Base-by-base conservation (phyloP, 495 filamentous ascomycete species). In the Daldinia decipiens region DNA sequence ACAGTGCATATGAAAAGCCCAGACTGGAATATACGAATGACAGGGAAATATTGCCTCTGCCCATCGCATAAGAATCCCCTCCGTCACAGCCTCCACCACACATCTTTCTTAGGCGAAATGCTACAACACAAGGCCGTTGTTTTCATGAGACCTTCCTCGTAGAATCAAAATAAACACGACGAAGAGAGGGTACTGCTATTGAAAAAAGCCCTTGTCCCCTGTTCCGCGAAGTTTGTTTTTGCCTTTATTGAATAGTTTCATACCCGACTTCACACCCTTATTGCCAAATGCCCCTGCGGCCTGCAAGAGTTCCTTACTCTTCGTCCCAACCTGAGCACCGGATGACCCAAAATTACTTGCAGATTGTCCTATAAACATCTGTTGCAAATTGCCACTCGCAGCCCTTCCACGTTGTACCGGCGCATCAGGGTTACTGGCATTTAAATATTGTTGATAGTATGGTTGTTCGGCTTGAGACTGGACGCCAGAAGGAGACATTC, bases 181-280 rank as follows among this genome's bases (percentile, higher is more conserved):
- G 51, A 68, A 69, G 56, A 67, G 60, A 59, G 71, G 73, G 74
- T 74, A 75, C 77, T 75, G 76, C 61, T 72, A 31, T 74, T 76
- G 80, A 65, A 78, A 82, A 87, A 92, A 91, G 89, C 93, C 92
- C 91, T 95, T 95, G 75, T 94, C 91, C 71, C 90, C 89, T 40
- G 83, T 83, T 45, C 74, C 84, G 62, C 88, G 87, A 75, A 95
- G 87, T 77, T 91, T 94, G 79, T 86, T 95, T 79, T 89, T 91
- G 39, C 94, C 93, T 76, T 95, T 95, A 64, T 89, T 91, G 77
- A 97, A 90, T 57, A 97, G 77, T 32, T 93, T 93, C 80, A 95
- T 96, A 12, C 93, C 92, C 24, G 92, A 91, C 72, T 90, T 91
- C 62, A 77, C 53, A 29, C 75, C 75, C 63, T 77, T 77, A 57